A percentile compares a stretch with the other conserved stretches of the same genome.
Conservation (phyloP, 441 rosid genomes). For the Gossypium laxum region DNA sequence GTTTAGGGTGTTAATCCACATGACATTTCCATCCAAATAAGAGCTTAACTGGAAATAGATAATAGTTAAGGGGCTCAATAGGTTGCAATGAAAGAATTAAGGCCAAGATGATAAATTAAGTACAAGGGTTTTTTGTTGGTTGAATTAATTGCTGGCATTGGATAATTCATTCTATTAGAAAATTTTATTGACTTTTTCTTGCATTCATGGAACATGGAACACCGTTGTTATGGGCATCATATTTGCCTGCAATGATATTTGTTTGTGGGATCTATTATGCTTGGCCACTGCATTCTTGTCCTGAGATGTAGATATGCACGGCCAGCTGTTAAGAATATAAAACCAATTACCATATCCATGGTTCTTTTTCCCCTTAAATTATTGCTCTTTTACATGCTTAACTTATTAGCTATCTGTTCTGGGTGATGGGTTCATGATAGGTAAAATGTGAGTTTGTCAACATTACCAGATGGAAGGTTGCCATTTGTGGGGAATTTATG, state of each 20-base stretch:
- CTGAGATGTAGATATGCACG: neutral
- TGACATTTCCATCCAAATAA: neutral
- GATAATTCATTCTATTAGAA: neutral
- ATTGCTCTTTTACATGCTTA: neutral
- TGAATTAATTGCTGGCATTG: neutral
- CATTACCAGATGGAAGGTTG: slow-evolving; percentile 76
- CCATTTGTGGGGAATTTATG: slow-evolving; percentile 94
- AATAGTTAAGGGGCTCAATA: neutral
- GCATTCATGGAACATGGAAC: neutral
- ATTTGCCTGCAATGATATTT: neutral
- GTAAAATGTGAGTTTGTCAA: slow-evolving; percentile 78
- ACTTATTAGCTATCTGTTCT: neutral
- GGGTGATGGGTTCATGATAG: slow-evolving; percentile 29
- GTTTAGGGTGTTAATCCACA: neutral
- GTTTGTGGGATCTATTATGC: neutral
- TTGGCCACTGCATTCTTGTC: neutral
- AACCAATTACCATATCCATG: slow-evolving; percentile 4
- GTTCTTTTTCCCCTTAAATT: neutral
- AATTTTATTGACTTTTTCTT: neutral
- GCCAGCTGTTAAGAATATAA: neutral
- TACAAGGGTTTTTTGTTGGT: neutral
- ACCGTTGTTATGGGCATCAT: neutral
- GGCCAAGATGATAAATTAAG: neutral
- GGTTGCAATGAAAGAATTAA: neutral
- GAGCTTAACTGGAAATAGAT: neutral